Conservation (phyloP, 2,329 filamentous ascomycete genomes). For the Periconia macrospinosa region DNA sequence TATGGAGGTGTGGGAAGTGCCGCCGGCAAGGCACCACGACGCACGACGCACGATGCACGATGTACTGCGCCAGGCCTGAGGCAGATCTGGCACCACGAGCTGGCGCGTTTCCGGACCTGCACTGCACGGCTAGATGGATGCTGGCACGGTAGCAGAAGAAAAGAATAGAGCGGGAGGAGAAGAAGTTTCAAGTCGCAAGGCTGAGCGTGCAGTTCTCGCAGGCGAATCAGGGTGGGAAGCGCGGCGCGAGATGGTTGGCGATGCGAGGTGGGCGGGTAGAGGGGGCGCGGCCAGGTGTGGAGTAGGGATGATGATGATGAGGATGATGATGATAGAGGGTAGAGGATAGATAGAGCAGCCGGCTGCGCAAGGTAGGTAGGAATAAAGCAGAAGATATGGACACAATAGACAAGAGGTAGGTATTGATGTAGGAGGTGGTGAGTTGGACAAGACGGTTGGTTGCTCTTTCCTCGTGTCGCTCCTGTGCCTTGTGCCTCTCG, state of each 20-base stretch:
- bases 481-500: no score
- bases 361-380: conserved; percentile 18
- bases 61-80: conserved; percentile 28
- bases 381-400: conserved; percentile 7
- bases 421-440: conserved; percentile 6
- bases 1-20: conserved; percentile 4
- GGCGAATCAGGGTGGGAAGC: conserved; percentile 24
- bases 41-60: neutral
- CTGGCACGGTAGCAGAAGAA: neutral
- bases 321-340: conserved; percentile 2
- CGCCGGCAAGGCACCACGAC: conserved; percentile 13
- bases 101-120: conserved; percentile 11
- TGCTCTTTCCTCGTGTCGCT: neutral
- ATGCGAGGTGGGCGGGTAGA: conserved; percentile 13
- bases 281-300: conserved; percentile 11
- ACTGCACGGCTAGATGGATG: conserved; percentile 1
- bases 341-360: conserved; percentile 15
- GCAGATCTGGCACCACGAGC: conserved; percentile 14
- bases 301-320: conserved; percentile 2
- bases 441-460: neutral
- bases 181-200: conserved; percentile 18
- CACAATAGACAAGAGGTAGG: conserved; percentile 1
- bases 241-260: conserved; percentile 23
- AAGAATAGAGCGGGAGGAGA: neutral
- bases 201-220: conserved; percentile 11